Evolutionary conservation across 805 yeast species (phyloP).

Genomic region (Ogataea salicorniae): DNA sequence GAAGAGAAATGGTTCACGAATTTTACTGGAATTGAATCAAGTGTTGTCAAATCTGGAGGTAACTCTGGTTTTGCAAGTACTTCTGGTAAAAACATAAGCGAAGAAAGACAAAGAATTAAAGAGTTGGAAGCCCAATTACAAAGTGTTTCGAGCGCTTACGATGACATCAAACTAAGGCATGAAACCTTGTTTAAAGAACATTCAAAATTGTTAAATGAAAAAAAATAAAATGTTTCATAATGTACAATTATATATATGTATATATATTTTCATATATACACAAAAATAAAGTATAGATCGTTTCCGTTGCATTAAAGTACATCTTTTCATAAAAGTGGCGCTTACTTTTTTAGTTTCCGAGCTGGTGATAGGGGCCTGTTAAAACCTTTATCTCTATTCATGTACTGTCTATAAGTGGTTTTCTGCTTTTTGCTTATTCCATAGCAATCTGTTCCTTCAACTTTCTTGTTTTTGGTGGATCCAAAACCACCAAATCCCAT

Average conservation of each 20-base stretch:
- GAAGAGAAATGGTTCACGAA: slow-evolving; percentile 52
- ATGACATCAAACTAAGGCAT: slow-evolving; percentile 52
- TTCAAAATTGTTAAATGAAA: slow-evolving; percentile 29
- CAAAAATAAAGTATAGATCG: neutral
- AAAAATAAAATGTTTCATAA: neutral
- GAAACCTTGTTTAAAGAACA: slow-evolving; percentile 53
- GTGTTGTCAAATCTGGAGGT: slow-evolving; percentile 24
- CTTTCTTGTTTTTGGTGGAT: slow-evolving; percentile 53
- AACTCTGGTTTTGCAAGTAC: slow-evolving; percentile 30
- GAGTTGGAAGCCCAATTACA: slow-evolving; percentile 42
- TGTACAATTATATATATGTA: no score
- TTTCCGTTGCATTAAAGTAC: no score
- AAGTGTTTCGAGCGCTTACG: slow-evolving; percentile 53
- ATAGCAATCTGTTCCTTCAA: slow-evolving; percentile 40
- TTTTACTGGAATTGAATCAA: slow-evolving; percentile 36
- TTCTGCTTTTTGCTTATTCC: slow-evolving; percentile 36
- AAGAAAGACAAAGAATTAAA: slow-evolving; percentile 28
- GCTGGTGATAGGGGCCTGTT: slow-evolving; percentile 50
- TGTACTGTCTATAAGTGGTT: slow-evolving; percentile 52
- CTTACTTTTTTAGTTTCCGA: slow-evolving; percentile 18
- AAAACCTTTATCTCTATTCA: slow-evolving; percentile 53
- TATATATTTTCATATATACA: neutral
- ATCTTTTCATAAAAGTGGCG: no score
- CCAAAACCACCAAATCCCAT: slow-evolving; percentile 59
- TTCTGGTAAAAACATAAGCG: slow-evolving; percentile 3